Evolutionary conservation across 257 asterid species (phyloP).

Genomic region (Knoxia roxburghii): DNA sequence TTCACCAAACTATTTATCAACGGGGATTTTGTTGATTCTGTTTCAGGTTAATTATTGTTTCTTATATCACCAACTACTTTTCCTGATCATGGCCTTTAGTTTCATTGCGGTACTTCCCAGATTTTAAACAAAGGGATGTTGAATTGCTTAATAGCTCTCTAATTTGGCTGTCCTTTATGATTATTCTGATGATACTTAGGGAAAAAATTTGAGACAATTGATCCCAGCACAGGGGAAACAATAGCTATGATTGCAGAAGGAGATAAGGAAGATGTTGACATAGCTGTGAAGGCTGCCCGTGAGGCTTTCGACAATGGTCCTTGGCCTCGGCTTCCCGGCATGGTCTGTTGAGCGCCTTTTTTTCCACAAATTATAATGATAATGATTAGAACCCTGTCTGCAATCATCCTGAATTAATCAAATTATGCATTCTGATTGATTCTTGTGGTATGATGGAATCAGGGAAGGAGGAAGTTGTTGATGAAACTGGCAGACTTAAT

Average conservation of each 20-base stretch:
- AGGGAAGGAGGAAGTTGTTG: constrained; percentile 26
- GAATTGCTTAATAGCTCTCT: no score
- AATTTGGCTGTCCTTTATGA: background rate
- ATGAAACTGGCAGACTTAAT: constrained; percentile 25
- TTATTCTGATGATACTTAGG: constrained; percentile 9
- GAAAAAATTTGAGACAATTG: constrained; percentile 20
- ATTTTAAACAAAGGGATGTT: no score
- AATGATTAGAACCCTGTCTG: background rate
- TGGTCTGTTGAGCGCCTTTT: constrained; percentile 4
- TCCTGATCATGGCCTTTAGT: background rate
- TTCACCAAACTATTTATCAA: constrained; percentile 66
- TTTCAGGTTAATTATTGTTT: constrained; percentile 39
- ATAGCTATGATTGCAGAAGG: constrained; percentile 25
- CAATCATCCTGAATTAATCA: background rate
- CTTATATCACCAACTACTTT: background rate
- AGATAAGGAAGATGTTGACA: constrained; percentile 27
- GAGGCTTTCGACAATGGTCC: constrained; percentile 30
- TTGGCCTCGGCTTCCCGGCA: constrained; percentile 28
- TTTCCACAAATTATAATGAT: no score
- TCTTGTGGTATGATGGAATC: background rate
- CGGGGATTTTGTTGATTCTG: constrained; percentile 54
- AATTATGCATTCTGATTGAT: background rate
- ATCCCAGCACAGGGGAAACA: constrained; percentile 23
- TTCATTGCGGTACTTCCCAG: no score
- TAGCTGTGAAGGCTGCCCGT: constrained; percentile 29